Percentiles rank a stretch among this genome's conserved stretches.
phyloP scores from a whole-genome alignment of 805 yeast genomes.

The Candida incommunis region DNA sequence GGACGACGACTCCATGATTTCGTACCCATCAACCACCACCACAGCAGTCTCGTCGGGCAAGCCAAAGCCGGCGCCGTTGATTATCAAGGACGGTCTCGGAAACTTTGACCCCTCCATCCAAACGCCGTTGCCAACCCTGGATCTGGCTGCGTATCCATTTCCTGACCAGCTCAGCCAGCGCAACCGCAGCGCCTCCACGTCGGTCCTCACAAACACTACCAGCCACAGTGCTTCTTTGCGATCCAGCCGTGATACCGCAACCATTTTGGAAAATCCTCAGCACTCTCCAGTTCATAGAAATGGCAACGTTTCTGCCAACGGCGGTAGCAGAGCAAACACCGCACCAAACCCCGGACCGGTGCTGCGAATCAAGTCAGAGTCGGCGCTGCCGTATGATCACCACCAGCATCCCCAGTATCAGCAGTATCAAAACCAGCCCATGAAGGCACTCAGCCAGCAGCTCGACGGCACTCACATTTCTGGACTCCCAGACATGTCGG shows the following conservation, averaged over 20 bases:
- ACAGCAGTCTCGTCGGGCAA: neutral
- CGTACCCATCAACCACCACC: neutral
- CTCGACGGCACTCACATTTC: neutral
- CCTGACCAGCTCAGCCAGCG: slow-evolving; percentile 1
- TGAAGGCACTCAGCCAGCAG: neutral
- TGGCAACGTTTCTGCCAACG: too few relatives aligned
- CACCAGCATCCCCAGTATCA: too few relatives aligned
- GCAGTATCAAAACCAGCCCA: neutral
- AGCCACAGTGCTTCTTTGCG: neutral
- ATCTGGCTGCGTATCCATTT: neutral
- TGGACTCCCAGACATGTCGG: neutral
- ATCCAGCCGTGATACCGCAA: neutral
- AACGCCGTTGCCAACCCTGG: neutral
- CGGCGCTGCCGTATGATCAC: neutral
- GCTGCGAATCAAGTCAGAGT: neutral
- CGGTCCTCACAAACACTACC: neutral
- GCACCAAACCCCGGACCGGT: neutral
- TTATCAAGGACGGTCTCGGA: slow-evolving; percentile 1
- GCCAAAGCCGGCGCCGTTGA: neutral
- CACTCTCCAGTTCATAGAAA: neutral
- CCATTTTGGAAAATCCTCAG: neutral
- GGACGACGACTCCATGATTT: slow-evolving; percentile 7
- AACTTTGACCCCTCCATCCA: neutral
- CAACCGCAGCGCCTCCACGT: neutral
- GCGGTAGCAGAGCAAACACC: neutral